A percentile compares a stretch with the other conserved stretches of the same genome.
phyloP scores from a whole-genome alignment of 176 grass and related monocot species.

The Triticum timopheevii region DNA sequence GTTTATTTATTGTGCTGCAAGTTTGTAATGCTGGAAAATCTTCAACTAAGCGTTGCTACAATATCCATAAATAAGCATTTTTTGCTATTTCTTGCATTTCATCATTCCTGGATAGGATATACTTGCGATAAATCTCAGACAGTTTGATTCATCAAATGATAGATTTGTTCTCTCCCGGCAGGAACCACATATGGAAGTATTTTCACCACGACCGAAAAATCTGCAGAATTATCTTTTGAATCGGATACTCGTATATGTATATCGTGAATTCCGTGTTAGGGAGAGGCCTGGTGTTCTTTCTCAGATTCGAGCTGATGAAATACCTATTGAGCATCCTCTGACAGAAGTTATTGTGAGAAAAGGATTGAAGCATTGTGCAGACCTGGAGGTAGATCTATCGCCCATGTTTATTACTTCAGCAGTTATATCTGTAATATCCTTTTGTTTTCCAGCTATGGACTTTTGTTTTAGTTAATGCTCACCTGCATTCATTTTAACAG shows the following conservation, averaged over 20 bases:
- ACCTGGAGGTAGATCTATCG: constrained; percentile 60
- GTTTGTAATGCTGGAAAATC: constrained; percentile 22
- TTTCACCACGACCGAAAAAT: constrained; percentile 69
- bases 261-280: constrained; percentile 86
- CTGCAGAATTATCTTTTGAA: constrained; percentile 83
- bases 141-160: background rate
- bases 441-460: background rate
- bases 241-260: constrained; percentile 75
- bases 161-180: constrained; percentile 42
- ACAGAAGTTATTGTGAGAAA: constrained; percentile 77
- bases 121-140: constrained; percentile 4
- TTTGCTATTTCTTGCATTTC: constrained; percentile 12
- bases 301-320: constrained; percentile 74
- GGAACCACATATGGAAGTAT: constrained; percentile 97
- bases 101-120: constrained; percentile 14
- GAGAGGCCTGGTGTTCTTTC: constrained; percentile 70
- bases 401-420: constrained; percentile 6
- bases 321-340: constrained; percentile 74
- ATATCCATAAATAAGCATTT: background rate
- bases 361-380: constrained; percentile 88
- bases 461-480: constrained; percentile 25
- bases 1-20: constrained; percentile 5
- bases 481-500: constrained; percentile 48
- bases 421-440: background rate
- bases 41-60: background rate